Evolutionary conservation across 768 basidiomycete genomes (phyloP).

Genomic region (Leucocoprinus leucothites): DNA sequence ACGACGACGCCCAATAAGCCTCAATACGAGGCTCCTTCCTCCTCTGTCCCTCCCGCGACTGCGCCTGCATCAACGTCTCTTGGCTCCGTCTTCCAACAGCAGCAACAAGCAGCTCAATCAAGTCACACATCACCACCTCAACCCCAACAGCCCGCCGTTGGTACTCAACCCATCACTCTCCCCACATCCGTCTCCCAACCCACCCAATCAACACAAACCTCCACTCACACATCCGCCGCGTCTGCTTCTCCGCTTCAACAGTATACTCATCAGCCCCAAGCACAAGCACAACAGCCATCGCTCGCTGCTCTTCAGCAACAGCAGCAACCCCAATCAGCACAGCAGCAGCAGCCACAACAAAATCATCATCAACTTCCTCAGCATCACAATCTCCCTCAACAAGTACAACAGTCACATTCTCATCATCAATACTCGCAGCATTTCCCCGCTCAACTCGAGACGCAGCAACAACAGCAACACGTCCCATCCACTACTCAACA

Average conservation of each 20-base stretch:
- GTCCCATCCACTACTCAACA: constrained; percentile 28
- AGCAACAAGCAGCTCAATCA: constrained; percentile 27
- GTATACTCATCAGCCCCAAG: constrained; percentile 36
- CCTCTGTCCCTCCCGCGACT: constrained; percentile 37
- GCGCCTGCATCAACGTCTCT: constrained; percentile 35
- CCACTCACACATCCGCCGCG: constrained; percentile 24
- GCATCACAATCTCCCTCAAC: constrained; percentile 40
- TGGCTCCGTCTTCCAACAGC: constrained; percentile 47
- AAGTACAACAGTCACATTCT: constrained; percentile 39
- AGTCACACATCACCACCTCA: constrained; percentile 32
- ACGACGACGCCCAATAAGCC: constrained; percentile 21
- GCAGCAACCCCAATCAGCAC: constrained; percentile 18
- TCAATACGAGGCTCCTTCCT: constrained; percentile 29
- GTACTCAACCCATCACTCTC: constrained; percentile 24
- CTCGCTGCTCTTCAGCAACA: constrained; percentile 29
- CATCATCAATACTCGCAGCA: constrained; percentile 65
- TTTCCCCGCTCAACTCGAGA: constrained; percentile 47
- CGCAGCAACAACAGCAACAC: constrained; percentile 22
- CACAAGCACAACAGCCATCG: constrained; percentile 24
- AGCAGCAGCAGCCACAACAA: constrained; percentile 32
- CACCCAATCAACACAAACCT: constrained; percentile 25
- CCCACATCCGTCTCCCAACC: constrained; percentile 40
- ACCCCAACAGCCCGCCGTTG: constrained; percentile 19
- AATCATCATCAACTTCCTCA: constrained; percentile 31
- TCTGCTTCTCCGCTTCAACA: constrained; percentile 39